Evolutionary conservation across 176 grass and related monocot species (phyloP), one percentile per base, ranked within the genome.

Genomic region (Raddia distichophylla): DNA sequence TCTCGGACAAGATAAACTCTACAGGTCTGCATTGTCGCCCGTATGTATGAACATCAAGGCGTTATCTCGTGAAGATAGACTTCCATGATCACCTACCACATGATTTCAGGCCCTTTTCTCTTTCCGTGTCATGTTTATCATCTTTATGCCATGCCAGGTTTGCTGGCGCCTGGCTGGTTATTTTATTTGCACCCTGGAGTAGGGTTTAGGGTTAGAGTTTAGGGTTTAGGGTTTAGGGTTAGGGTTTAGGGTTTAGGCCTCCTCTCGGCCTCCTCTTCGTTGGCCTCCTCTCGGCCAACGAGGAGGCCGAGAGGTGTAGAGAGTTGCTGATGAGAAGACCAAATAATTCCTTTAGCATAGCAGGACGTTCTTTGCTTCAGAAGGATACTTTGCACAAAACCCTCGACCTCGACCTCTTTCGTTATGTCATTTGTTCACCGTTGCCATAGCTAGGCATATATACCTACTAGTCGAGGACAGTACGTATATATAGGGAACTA

Each of bases 1-100:
- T 16, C 60, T 84, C 76, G 76, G 76, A 65, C 34, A 80, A 37
- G 67, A 79, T 55, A 44, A n/a, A 46, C 67, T 45, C 59, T 44
- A 3, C 4, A 9, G 20, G 9, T 63, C 8, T 50, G 82, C 34
- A 64, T 71, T 72, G 64, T 61, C 11, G 77, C 71, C 87, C 87
- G n/a, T 85, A 89, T 89, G 77, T 17, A 81, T 89, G 49, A 16
- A 64, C 82, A 81, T 89, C 87, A 85, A 18, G 7, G 33, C 78
- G 87, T 89, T 81, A 89, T 89, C 87, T 74, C 77, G 82, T 85
- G 22, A 82, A 82, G 81, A 80, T 80, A 85, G 82, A 5, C 77
- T 71, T 17, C 37, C 34, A 4, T 16, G 76, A 80, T 63, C 47
- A 58, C 35, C 48, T 14, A 15, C 64, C 82, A 85, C 77, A 76